phyloP scores from a whole-genome alignment of 2,329 filamentous ascomycete genomes.

The Sclerotinia trifoliorum region DNA sequence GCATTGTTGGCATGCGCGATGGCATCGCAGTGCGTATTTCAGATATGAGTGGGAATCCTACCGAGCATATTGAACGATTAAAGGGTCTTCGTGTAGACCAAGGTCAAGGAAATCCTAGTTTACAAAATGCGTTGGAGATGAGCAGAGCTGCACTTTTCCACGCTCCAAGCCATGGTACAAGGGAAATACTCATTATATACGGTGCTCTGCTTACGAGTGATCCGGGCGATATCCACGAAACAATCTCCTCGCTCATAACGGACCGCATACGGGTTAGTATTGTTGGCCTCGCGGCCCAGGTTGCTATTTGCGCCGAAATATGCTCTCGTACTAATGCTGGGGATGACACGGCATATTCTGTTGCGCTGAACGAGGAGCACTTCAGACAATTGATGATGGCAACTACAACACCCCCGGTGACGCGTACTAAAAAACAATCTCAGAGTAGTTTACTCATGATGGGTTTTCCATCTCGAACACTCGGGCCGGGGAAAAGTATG shows the following conservation, averaged over 20 bases:
- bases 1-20: conserved; percentile 89
- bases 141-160: conserved; percentile 88
- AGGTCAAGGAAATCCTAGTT: conserved; percentile 70
- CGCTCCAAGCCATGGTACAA: conserved; percentile 86
- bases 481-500: conserved; percentile 62
- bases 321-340: conserved; percentile 84
- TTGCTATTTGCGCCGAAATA: conserved; percentile 88
- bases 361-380: conserved; percentile 84
- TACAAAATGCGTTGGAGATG: conserved; percentile 97
- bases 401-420: conserved; percentile 84
- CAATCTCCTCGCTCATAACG: conserved; percentile 72
- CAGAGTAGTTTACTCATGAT: conserved; percentile 81
- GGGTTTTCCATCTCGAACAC: conserved; percentile 88
- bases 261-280: conserved; percentile 87
- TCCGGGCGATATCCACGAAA: conserved; percentile 92
- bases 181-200: conserved; percentile 89
- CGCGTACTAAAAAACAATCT: conserved; percentile 60
- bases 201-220: conserved; percentile 88
- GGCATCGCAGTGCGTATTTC: conserved; percentile 83
- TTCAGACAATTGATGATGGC: conserved; percentile 86
- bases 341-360: conserved; percentile 71
- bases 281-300: conserved; percentile 85
- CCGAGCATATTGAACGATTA: conserved; percentile 79
- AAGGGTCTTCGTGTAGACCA: conserved; percentile 64
- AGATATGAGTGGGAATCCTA: conserved; percentile 88